A percentile compares a stretch with the other conserved stretches of the same genome.
Conservation (phyloP, 805 yeast genomes). For the Saccharomycopsis fermentans region DNA sequence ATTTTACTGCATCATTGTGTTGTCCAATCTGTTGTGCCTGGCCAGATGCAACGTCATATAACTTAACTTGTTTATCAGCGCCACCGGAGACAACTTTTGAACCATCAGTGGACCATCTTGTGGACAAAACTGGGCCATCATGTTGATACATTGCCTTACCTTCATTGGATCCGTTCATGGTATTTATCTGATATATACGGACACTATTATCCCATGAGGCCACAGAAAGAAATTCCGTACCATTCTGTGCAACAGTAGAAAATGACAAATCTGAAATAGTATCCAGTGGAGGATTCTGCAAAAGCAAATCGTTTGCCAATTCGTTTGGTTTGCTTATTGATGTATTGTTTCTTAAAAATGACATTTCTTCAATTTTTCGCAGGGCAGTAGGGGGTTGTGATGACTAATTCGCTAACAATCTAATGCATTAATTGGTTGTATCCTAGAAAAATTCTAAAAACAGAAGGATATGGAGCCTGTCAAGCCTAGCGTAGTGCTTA, state of each 20-base stretch:
- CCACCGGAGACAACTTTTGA: slow-evolving; percentile 83
- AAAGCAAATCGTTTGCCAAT: slow-evolving; percentile 47
- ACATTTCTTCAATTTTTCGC: not conserved
- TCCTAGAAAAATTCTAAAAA: no score
- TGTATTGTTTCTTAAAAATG: slow-evolving; percentile 3
- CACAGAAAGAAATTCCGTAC: slow-evolving; percentile 56
- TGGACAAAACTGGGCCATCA: slow-evolving; percentile 73
- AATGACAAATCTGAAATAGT: slow-evolving; percentile 75
- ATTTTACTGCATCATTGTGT: slow-evolving; percentile 72
- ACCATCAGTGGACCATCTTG: slow-evolving; percentile 82
- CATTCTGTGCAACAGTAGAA: slow-evolving; percentile 55
- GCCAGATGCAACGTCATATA: slow-evolving; percentile 74
- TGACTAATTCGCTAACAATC: no score
- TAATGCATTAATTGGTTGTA: no score
- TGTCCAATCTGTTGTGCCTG: slow-evolving; percentile 78
- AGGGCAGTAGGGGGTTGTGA: no score
- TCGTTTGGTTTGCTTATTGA: slow-evolving; percentile 2
- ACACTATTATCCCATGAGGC: slow-evolving; percentile 95
- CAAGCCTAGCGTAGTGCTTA: no score
- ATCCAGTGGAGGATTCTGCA: slow-evolving; percentile 84
- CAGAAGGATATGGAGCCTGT: no score
- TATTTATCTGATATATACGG: slow-evolving; percentile 77
- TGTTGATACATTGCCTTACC: slow-evolving; percentile 88
- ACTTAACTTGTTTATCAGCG: slow-evolving; percentile 75
- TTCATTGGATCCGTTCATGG: slow-evolving; percentile 58